phyloP scores from a whole-genome alignment of 345 rosid species.

The Pistacia integerrima region DNA sequence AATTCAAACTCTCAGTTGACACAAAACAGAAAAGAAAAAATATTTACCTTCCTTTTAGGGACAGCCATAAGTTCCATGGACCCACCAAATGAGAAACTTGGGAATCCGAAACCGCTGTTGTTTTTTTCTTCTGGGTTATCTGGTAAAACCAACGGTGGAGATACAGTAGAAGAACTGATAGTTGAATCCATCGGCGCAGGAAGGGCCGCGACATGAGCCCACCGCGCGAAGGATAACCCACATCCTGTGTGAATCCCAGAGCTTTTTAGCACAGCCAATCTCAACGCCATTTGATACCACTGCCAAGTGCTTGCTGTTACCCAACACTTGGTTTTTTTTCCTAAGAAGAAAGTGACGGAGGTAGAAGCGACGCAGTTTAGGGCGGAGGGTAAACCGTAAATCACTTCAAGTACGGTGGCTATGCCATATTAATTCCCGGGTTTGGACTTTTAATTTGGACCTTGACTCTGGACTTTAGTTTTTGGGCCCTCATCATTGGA shows the following conservation, averaged over 20 bases:
- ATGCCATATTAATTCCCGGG: too few relatives aligned
- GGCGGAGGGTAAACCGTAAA: too few relatives aligned
- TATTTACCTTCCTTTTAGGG: constrained; percentile 73
- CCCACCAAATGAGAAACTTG: constrained; percentile 48
- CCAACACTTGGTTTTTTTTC: too few relatives aligned
- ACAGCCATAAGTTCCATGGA: constrained; percentile 95
- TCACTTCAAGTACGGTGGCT: too few relatives aligned
- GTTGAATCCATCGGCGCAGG: constrained; percentile 44
- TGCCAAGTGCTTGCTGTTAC: neutral
- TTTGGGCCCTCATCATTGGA: too few relatives aligned
- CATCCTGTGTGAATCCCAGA: constrained; percentile 28
- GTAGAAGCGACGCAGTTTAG: too few relatives aligned
- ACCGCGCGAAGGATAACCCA: constrained; percentile 34
- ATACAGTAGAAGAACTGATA: constrained; percentile 25
- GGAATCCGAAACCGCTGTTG: constrained; percentile 36
- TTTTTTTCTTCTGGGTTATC: constrained; percentile 38
- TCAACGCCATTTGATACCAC: constrained; percentile 50
- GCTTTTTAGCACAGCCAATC: constrained; percentile 46
- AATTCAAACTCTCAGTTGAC: neutral
- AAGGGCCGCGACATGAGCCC: constrained; percentile 41
- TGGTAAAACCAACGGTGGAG: constrained; percentile 41
- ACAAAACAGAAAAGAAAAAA: neutral
- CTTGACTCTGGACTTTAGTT: too few relatives aligned
- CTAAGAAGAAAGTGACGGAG: too few relatives aligned
- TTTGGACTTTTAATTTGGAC: too few relatives aligned